phyloP scores from a whole-genome alignment of 257 asterid species.

The Fraxinus pennsylvanica region DNA sequence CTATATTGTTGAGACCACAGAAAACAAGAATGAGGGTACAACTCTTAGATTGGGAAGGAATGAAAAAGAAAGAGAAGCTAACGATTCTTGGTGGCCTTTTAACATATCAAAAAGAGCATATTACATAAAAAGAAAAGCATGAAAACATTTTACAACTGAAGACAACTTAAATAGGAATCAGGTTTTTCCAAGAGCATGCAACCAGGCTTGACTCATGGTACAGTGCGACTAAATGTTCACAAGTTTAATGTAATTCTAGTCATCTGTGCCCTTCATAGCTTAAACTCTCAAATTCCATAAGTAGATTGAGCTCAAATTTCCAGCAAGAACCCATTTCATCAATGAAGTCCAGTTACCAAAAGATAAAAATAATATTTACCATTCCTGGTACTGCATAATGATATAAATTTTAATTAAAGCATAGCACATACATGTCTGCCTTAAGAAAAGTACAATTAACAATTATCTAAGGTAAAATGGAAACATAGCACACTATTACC shows the following conservation, averaged over 20 bases:
- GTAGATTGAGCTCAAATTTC: background rate
- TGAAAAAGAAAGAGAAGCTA: conserved; percentile 1
- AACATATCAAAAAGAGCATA: background rate
- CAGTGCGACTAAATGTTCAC: background rate
- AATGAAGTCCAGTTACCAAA: background rate
- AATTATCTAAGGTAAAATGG: background rate
- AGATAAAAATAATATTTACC: background rate
- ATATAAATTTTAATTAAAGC: background rate
- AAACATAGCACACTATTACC: conserved; percentile 3
- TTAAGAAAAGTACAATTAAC: background rate
- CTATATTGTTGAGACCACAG: conserved; percentile 42
- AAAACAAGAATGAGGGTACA: conserved; percentile 15
- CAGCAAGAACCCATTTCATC: background rate
- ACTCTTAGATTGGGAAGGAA: background rate
- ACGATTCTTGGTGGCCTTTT: background rate
- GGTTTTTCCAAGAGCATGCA: background rate
- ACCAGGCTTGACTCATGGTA: background rate
- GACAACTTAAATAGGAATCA: background rate
- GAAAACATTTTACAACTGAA: background rate
- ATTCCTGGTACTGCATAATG: background rate
- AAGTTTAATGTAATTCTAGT: background rate
- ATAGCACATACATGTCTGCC: background rate
- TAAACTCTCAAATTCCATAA: background rate
- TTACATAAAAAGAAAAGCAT: background rate
- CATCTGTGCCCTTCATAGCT: background rate